Conservation (phyloP, 768 basidiomycete species). For the Flagelloscypha sp. region DNA sequence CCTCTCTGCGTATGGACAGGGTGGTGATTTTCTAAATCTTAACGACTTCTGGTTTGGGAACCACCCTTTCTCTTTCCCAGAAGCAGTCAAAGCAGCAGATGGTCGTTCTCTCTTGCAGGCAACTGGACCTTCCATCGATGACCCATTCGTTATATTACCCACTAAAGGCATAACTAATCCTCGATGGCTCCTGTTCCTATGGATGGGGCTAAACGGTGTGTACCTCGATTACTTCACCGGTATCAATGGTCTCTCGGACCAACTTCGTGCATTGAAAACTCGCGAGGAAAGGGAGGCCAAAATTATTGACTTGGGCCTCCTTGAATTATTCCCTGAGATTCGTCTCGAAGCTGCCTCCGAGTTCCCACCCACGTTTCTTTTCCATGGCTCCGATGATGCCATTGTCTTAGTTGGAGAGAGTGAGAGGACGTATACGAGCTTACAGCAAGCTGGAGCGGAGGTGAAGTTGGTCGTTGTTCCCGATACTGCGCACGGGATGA, state of each 20-base stretch:
- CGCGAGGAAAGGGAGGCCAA: too few relatives aligned
- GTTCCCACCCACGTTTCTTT: conserved; percentile 43
- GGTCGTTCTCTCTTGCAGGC: too few relatives aligned
- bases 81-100: too few relatives aligned
- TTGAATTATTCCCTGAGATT: conserved; percentile 51
- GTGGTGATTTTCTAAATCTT: conserved; percentile 53
- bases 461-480: conserved; percentile 28
- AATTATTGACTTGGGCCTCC: too few relatives aligned
- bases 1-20: conserved; percentile 54
- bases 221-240: conserved; percentile 54
- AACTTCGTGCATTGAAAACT: too few relatives aligned
- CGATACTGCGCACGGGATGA: too few relatives aligned
- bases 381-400: conserved; percentile 43
- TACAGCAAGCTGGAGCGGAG: conserved; percentile 27
- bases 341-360: conserved; percentile 23
- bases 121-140: too few relatives aligned
- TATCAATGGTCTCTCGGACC: conserved; percentile 19
- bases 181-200: background rate
- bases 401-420: conserved; percentile 38
- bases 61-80: too few relatives aligned
- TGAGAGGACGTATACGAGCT: conserved; percentile 22
- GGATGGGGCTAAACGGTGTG: too few relatives aligned
- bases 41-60: too few relatives aligned
- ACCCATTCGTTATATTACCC: too few relatives aligned
- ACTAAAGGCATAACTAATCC: too few relatives aligned